A percentile compares a stretch with the other conserved stretches of the same genome.
phyloP scores from a whole-genome alignment of 176 grass and related monocot species.

The Eleusine coracana region DNA sequence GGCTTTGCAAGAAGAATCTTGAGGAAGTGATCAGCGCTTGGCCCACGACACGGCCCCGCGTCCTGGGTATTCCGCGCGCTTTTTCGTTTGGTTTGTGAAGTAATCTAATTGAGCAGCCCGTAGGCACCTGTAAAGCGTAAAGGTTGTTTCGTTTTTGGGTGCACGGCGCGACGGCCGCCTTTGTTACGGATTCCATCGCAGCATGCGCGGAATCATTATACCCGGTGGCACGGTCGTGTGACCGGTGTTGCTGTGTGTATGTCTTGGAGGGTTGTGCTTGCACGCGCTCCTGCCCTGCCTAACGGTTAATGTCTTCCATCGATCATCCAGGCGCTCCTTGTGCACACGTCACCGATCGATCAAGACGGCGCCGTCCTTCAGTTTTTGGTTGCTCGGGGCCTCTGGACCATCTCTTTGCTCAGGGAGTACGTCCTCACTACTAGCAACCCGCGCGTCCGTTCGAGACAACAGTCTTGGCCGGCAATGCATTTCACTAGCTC shows the following conservation, averaged over 20 bases:
- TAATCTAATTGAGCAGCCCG: background rate
- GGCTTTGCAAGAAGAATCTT: background rate
- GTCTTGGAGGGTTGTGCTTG: background rate
- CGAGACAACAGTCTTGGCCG: too few species aligned
- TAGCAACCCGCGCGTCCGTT: too few species aligned
- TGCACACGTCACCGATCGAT: too few species aligned
- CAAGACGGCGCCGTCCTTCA: too few species aligned
- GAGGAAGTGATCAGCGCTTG: background rate
- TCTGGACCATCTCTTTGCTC: too few species aligned
- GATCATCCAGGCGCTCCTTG: too few species aligned
- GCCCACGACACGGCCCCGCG: background rate
- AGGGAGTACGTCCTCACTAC: too few species aligned
- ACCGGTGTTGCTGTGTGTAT: background rate
- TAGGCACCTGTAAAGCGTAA: background rate
- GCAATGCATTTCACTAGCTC: too few species aligned
- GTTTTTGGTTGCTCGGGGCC: too few species aligned
- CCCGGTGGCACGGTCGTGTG: background rate
- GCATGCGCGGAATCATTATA: conserved; percentile 2
- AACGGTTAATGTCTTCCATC: too few species aligned
- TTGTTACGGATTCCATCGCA: background rate
- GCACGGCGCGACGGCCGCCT: background rate
- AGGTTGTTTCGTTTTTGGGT: background rate
- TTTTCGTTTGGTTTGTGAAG: background rate
- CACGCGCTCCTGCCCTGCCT: background rate
- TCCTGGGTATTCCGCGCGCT: background rate